Evolutionary conservation across 163 green algal species (phyloP).

Genomic region (Coccomyxa subellipsoidea): DNA sequence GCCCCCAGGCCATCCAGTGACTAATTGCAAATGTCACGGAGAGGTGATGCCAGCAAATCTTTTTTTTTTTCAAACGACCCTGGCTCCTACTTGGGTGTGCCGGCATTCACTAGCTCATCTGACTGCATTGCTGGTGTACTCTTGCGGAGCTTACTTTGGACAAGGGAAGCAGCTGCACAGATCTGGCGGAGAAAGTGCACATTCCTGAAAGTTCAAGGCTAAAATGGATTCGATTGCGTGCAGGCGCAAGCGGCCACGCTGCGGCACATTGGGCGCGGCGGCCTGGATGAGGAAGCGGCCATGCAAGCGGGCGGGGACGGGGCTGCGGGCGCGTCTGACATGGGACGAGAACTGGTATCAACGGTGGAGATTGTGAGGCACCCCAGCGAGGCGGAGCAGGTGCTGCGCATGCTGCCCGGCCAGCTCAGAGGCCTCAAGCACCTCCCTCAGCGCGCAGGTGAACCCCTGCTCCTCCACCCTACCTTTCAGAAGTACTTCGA

Average conservation of each 20-base stretch:
- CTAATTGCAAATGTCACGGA: too few species aligned
- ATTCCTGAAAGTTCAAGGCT: too few species aligned
- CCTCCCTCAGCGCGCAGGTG: neutral
- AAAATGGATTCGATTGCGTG: neutral
- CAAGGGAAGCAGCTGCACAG: too few species aligned
- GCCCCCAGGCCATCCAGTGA: neutral
- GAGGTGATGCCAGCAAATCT: too few species aligned
- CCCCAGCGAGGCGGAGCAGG: constrained; percentile 52
- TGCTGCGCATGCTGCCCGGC: constrained; percentile 45
- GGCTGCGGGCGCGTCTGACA: neutral
- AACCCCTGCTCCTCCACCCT: neutral
- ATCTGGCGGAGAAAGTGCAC: too few species aligned
- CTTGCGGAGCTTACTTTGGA: too few species aligned
- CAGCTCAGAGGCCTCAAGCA: constrained; percentile 14
- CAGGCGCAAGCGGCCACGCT: constrained; percentile 41
- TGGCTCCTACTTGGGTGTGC: too few species aligned
- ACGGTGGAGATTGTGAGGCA: constrained; percentile 44
- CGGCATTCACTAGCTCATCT: too few species aligned
- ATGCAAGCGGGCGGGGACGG: neutral
- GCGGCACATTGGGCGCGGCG: constrained; percentile 46
- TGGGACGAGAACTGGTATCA: constrained; percentile 18
- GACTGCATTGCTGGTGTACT: too few species aligned
- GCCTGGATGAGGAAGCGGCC: constrained; percentile 46
- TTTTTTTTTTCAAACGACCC: too few species aligned
- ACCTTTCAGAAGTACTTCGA: too few species aligned